Evolutionary conservation across 2,329 filamentous ascomycete genomes (phyloP).

Genomic region (Lecanicillium sp.): DNA sequence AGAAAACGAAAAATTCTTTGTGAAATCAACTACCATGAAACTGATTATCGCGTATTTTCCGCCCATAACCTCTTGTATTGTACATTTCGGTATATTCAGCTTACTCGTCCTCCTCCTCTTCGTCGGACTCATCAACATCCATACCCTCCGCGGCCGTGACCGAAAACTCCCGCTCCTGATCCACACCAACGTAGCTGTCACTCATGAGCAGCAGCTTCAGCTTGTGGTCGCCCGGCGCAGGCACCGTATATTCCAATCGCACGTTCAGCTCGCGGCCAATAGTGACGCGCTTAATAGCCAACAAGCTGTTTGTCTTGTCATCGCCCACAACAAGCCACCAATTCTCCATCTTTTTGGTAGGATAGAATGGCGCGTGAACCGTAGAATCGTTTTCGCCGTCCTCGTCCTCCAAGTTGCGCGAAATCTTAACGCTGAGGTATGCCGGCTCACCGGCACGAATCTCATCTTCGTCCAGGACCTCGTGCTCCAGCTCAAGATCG

Average conservation of each 20-base stretch:
- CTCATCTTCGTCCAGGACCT: constrained; percentile 73
- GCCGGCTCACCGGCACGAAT: constrained; percentile 76
- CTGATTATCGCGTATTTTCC: not conserved
- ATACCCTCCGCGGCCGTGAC: constrained; percentile 85
- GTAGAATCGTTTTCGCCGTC: constrained; percentile 65
- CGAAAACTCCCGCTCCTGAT: constrained; percentile 87
- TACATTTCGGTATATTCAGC: constrained; percentile 11
- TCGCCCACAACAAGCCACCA: constrained; percentile 98
- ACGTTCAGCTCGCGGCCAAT: constrained; percentile 73
- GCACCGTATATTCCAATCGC: constrained; percentile 82
- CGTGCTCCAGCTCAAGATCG: constrained; percentile 85
- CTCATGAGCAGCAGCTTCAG: constrained; percentile 94
- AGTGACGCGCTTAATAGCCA: constrained; percentile 92
- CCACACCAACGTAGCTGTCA: constrained; percentile 93
- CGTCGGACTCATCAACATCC: constrained; percentile 85
- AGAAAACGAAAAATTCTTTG: constrained; percentile 4
- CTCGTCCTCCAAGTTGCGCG: constrained; percentile 72
- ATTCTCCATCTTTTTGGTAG: constrained; percentile 86
- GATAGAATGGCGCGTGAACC: constrained; percentile 95
- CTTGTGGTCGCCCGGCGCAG: constrained; percentile 74
- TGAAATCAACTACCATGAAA: constrained; percentile 1
- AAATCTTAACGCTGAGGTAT: constrained; percentile 77
- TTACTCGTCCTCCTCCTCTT: constrained; percentile 40
- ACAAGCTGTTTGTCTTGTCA: constrained; percentile 76
- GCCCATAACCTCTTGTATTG: constrained; percentile 9